Conservation (phyloP, 805 yeast genomes). For the Saccharomycopsis selenospora region DNA sequence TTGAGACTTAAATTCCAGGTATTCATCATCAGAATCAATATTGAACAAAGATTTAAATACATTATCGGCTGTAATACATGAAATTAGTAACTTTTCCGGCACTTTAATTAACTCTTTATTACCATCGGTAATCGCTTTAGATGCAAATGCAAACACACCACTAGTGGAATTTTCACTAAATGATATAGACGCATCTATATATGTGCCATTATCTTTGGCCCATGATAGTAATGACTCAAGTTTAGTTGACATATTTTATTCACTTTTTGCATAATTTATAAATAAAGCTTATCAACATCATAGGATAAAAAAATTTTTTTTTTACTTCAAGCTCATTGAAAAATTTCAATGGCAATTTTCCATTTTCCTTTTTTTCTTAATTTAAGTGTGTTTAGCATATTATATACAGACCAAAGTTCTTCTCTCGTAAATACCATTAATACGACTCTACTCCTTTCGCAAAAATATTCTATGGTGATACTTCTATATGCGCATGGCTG, state of each 20-base stretch:
- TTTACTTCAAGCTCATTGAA: too few species aligned
- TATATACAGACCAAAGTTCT: too few species aligned
- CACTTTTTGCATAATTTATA: too few species aligned
- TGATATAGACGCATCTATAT: conserved; percentile 29
- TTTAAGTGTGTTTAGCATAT: too few species aligned
- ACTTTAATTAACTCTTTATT: conserved; percentile 30
- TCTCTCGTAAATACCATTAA: too few species aligned
- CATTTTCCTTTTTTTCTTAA: too few species aligned
- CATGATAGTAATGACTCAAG: conserved; percentile 28
- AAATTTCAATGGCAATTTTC: too few species aligned
- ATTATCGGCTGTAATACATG: conserved; percentile 30
- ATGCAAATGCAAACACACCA: conserved; percentile 33
- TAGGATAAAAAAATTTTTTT: too few species aligned
- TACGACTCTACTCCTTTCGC: too few species aligned
- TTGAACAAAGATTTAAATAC: conserved; percentile 22
- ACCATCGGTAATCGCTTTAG: conserved; percentile 10
- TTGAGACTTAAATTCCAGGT: neutral
- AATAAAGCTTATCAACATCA: too few species aligned
- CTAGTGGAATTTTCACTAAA: conserved; percentile 28
- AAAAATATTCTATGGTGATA: too few species aligned
- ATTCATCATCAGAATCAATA: neutral
- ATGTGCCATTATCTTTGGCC: conserved; percentile 35
- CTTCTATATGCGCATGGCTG: too few species aligned
- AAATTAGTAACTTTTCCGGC: conserved; percentile 34
- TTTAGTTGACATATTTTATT: conserved; percentile 1